These are phyloP conservation scores for Lolium rigidum DNA, from an alignment of 176 grass and related monocot species.

Conservation along the genomic window DNA sequence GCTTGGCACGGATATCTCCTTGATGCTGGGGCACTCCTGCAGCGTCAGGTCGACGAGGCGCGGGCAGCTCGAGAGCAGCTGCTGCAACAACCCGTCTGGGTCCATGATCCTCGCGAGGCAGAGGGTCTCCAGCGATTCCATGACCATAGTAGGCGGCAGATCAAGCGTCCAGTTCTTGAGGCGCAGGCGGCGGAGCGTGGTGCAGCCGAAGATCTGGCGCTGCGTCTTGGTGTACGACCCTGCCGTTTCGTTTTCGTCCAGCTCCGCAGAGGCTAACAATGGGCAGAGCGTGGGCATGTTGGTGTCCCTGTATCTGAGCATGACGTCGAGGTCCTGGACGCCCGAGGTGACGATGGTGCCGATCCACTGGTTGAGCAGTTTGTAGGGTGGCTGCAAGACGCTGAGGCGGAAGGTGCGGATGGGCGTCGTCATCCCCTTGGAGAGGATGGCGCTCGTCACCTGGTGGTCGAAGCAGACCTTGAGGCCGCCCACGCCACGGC, in stretches of 20 bases:
- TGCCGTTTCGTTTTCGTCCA: no score
- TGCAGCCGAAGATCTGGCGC: no score
- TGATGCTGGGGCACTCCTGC: not conserved
- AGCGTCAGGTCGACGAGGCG: conserved; percentile 5
- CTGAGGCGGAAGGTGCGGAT: not conserved
- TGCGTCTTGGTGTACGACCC: no score
- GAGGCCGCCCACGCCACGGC: accelerated
- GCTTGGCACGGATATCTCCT: not conserved
- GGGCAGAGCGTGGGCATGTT: no score
- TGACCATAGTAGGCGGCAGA: no score
- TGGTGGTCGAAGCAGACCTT: conserved; percentile 25
- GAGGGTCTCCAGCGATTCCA: not conserved
- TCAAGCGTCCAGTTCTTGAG: not conserved
- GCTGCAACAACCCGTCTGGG: not conserved
- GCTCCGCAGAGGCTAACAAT: no score
- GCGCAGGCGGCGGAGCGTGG: not conserved
- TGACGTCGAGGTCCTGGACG: no score
- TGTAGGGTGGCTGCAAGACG: not conserved
- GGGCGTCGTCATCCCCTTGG: not conserved
- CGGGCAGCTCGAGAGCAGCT: no score
- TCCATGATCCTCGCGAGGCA: not conserved
- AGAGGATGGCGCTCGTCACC: not conserved
- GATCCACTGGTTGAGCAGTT: not conserved
- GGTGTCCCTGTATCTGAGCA: no score
- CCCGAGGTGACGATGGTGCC: no score